These are phyloP conservation scores for Barbarea vulgaris DNA, from an alignment of 345 rosid genomes.

Conservation along the genomic window DNA sequence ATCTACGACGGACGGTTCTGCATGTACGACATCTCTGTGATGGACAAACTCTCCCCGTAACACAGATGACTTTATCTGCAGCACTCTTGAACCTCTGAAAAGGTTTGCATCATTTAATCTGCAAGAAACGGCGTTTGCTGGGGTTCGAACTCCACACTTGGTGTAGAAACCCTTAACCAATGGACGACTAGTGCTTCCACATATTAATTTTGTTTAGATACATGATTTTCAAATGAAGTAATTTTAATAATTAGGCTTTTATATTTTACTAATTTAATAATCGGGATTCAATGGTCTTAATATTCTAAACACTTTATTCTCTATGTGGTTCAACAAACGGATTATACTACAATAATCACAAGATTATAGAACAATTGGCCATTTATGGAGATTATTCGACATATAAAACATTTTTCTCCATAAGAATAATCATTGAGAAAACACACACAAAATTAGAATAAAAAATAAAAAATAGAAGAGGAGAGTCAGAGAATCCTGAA, in stretches of 20 bases:
- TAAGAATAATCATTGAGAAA: constrained; percentile 24
- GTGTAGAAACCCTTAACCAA: no score
- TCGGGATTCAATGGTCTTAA: not conserved
- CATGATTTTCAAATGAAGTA: not conserved
- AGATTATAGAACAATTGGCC: not conserved
- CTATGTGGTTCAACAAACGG: constrained; percentile 20
- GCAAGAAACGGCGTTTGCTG: no score
- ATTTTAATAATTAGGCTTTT: not conserved
- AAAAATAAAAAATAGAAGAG: not conserved
- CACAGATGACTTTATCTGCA: no score
- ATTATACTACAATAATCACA: constrained; percentile 2
- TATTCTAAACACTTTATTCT: not conserved
- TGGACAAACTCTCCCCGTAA: no score
- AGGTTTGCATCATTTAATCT: no score
- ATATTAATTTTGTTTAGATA: no score
- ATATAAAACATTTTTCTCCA: not conserved
- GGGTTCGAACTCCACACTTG: no score
- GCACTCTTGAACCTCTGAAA: no score
- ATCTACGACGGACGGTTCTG: no score
- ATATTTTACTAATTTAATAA: not conserved
- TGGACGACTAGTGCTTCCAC: no score
- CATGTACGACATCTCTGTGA: no score
- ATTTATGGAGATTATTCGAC: not conserved
- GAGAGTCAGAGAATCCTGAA: constrained; percentile 16
- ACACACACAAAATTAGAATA: not conserved